phyloP scores from a whole-genome alignment of 75 land plant species.

The Pinus albicaulis region DNA sequence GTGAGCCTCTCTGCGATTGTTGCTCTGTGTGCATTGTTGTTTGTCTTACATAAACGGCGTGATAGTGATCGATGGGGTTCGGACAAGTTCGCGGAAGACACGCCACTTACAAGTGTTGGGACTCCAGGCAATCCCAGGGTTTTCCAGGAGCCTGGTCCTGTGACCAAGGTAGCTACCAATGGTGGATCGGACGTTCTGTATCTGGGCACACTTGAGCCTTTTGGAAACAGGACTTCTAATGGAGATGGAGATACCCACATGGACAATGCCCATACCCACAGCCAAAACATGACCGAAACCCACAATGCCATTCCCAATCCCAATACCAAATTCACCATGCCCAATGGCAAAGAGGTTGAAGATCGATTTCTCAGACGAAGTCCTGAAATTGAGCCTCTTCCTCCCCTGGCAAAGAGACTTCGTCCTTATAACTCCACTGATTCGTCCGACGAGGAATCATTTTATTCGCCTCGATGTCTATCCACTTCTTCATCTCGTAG shows the following conservation, averaged over 20 bases:
- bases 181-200: slow-evolving; percentile 7
- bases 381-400: slow-evolving; percentile 10
- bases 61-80: slow-evolving; percentile 1
- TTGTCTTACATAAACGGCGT: not conserved
- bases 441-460: slow-evolving; percentile 9
- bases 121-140: not conserved
- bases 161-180: slow-evolving; percentile 2
- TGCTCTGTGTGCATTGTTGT: not conserved
- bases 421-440: not conserved
- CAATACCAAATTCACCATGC: not conserved
- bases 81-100: not conserved
- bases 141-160: not conserved
- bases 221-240: slow-evolving; percentile 3
- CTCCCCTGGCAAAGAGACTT: slow-evolving; percentile 5
- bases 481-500: slow-evolving; percentile 1
- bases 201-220: slow-evolving; percentile 6
- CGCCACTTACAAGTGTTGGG: not conserved
- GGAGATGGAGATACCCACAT: slow-evolving; percentile 1
- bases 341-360: not conserved
- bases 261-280: not conserved
- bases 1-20: not conserved
- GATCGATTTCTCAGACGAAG: not conserved
- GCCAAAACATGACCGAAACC: not conserved
- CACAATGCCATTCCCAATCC: not conserved
- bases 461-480: slow-evolving; percentile 7